Percentiles rank a stretch among this genome's conserved stretches.
These are phyloP conservation scores for Clonostachys solani DNA, from an alignment of 2,329 filamentous ascomycete genomes.

Conservation along the genomic window DNA sequence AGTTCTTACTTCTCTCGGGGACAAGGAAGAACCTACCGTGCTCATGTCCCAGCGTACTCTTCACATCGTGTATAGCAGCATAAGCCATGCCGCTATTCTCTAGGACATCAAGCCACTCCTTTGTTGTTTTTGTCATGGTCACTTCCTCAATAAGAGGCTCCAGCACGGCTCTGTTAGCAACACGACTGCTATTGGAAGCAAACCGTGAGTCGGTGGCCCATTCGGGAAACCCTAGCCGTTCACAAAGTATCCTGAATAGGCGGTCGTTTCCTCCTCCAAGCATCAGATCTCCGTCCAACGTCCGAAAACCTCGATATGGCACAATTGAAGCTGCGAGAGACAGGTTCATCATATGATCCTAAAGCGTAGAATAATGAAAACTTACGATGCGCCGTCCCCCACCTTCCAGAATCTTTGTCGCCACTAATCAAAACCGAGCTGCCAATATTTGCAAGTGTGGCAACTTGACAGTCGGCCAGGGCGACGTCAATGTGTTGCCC, in stretches of 20 bases:
- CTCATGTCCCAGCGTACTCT: conserved; percentile 75
- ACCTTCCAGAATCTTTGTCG: conserved; percentile 80
- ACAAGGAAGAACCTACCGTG: conserved; percentile 54
- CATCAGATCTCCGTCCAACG: conserved; percentile 64
- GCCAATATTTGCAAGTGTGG: conserved; percentile 91
- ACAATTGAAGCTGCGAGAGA: conserved; percentile 76
- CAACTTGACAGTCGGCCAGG: conserved; percentile 93
- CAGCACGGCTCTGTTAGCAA: conserved; percentile 69
- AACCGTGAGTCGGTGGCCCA: conserved; percentile 59
- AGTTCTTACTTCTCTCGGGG: too few relatives aligned
- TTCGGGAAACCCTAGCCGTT: conserved; percentile 51
- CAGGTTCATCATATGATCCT: conserved; percentile 1
- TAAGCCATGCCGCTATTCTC: conserved; percentile 92
- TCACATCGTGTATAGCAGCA: conserved; percentile 90
- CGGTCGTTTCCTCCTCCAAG: conserved; percentile 71
- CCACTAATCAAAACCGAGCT: conserved; percentile 88
- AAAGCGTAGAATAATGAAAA: conserved; percentile 4
- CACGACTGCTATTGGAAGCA: conserved; percentile 56
- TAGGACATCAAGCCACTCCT: conserved; percentile 81
- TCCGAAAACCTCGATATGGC: conserved; percentile 82
- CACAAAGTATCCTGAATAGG: conserved; percentile 61
- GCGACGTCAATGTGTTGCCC: conserved; percentile 93
- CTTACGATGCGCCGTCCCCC: conserved; percentile 93
- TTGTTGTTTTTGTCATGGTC: conserved; percentile 73
- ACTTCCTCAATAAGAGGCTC: conserved; percentile 75